phyloP scores from a whole-genome alignment of 257 asterid genomes.

The Solanum raphanifolium region DNA sequence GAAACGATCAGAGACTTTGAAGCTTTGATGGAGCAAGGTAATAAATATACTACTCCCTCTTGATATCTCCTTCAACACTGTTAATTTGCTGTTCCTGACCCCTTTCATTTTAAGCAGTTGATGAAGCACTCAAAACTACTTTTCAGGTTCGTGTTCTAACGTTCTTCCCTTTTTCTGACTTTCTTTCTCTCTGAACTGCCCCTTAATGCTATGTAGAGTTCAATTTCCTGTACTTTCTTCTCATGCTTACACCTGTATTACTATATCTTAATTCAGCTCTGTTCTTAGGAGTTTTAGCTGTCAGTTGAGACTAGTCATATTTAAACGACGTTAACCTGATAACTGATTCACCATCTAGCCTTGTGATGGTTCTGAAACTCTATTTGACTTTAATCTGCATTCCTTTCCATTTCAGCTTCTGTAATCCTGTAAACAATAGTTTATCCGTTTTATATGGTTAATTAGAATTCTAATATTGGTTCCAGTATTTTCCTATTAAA shows the following conservation, averaged over 20 bases:
- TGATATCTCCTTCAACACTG: not conserved
- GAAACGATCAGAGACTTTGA: not conserved
- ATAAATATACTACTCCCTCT: not conserved
- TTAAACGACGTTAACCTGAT: not conserved
- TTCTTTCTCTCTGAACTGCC: not conserved
- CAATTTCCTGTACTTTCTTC: not conserved
- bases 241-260: not conserved
- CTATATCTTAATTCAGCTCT: not conserved
- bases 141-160: not conserved
- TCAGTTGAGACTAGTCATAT: not conserved
- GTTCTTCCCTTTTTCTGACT: not conserved
- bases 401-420: not conserved
- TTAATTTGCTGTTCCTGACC: not conserved
- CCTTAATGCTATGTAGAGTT: not conserved
- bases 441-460: not conserved
- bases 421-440: not conserved
- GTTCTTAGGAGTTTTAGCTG: not conserved
- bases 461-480: not conserved
- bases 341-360: not conserved
- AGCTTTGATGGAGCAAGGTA: not conserved
- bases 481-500: not conserved
- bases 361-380: not conserved
- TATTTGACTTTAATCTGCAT: not conserved
- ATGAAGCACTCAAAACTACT: not conserved
- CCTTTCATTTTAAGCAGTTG: not conserved